Evolutionary conservation across 768 basidiomycete species (phyloP), one percentile per base, ranked within the genome.

Genomic region (Sporobolomyces phaffii): DNA sequence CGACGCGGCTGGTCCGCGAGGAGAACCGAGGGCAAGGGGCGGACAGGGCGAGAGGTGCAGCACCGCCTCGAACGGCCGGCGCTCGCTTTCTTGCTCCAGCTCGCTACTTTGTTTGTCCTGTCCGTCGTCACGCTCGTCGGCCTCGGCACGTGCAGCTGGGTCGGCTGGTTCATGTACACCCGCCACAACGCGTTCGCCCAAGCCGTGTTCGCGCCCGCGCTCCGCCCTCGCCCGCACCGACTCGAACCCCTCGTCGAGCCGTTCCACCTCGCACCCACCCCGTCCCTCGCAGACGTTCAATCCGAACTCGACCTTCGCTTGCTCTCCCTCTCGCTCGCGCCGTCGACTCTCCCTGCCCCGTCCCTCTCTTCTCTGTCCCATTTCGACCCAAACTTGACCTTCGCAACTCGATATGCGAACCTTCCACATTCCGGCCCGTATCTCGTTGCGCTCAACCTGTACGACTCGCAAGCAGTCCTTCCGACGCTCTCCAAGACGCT

Each of bases 371-470:
- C 24, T 3, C 36, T 11, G 41, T 53, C 59, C n/a, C 34, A 34
- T 18, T 5, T 66, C 40, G 34, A n/a, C 43, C 31, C n/a, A 13
- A 24, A 31, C 20, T 5, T 49, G 5, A 10, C 50, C 9, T 49
- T 63, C 13, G 7, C 24, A 5, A 8, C 38, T 2, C 44, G 56
- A 11, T 70, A 70, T 52, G 51, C 51, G 2, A 2, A 29, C 17
- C 52, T 70, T 1, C 56, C 61, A 8, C 14, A 26, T 8, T 15
- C 36, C 31, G 67, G 67, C 10, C 61, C 56, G 5, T 63, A 64
- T 34, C 28, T 76, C 38, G 50, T 76, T 64, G 75, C 73, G 2
- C 70, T 73, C 38, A 76, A 75, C 61, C 57, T 76, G n/a, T 73
- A 70, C 61, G 70, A 76, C 64, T 67, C 61, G 34, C 62, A 70